Conservation (phyloP, 2,329 filamentous ascomycete species). For the Massarina eburnea region DNA sequence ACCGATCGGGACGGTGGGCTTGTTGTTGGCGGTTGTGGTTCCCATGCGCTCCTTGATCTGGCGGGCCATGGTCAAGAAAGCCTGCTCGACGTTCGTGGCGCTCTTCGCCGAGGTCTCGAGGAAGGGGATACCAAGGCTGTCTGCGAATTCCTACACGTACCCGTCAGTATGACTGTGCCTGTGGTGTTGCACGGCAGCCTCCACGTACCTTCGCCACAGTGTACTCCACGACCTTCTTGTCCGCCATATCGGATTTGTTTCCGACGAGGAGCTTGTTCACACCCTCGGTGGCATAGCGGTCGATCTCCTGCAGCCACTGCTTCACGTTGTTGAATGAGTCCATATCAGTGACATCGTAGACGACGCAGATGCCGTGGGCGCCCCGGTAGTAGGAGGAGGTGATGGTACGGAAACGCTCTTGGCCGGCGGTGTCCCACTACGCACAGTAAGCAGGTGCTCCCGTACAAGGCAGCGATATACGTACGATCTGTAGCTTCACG, state of each 20-base stretch:
- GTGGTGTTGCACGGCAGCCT: background rate
- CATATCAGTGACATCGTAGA: slow-evolving; percentile 99
- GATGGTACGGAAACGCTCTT: slow-evolving; percentile 99
- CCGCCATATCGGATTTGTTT: slow-evolving; percentile 99
- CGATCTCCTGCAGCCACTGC: slow-evolving; percentile 99
- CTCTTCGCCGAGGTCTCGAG: slow-evolving; percentile 99
- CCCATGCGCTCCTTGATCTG: slow-evolving; percentile 99
- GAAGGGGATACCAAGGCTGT: slow-evolving; percentile 98
- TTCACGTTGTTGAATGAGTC: slow-evolving; percentile 99
- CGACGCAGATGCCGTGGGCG: slow-evolving; percentile 98
- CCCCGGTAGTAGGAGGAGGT: slow-evolving; percentile 99
- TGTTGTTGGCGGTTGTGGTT: slow-evolving; percentile 95
- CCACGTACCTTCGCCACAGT: slow-evolving; percentile 90
- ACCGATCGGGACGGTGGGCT: slow-evolving; percentile 94
- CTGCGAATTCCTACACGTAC: slow-evolving; percentile 81
- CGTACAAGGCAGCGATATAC: slow-evolving; percentile 5
- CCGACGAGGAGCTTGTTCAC: slow-evolving; percentile 99
- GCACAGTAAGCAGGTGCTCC: slow-evolving; percentile 24
- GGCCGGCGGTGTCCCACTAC: slow-evolving; percentile 98
- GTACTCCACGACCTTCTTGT: slow-evolving; percentile 99
- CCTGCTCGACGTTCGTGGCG: slow-evolving; percentile 98
- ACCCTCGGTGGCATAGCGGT: slow-evolving; percentile 97
- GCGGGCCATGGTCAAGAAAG: slow-evolving; percentile 99
- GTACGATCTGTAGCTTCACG: slow-evolving; percentile 93
- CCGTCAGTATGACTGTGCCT: slow-evolving; percentile 16